Percentiles rank a stretch among this genome's conserved stretches.
Conservation (phyloP, 2,329 filamentous ascomycete species). For the Xylariaceae sp. region DNA sequence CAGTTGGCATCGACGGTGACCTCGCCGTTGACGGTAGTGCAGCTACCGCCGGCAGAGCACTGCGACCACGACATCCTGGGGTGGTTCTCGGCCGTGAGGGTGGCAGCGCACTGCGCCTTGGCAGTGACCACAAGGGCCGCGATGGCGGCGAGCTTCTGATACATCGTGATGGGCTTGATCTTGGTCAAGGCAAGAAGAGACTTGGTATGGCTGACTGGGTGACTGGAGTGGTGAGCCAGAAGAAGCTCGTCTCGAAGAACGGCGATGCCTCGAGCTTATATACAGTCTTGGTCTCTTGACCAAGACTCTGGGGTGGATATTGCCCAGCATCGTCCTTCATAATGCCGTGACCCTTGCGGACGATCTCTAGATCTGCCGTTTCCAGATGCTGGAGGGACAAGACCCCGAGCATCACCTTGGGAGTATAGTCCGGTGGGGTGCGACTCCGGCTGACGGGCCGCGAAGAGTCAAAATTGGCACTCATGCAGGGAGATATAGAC, state of each 20-base stretch:
- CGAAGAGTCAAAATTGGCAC: constrained; percentile 6
- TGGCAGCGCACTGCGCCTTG: constrained; percentile 38
- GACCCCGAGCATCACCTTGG: constrained; percentile 5
- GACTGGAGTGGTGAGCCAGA: constrained; percentile 13
- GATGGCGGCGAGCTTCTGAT: constrained; percentile 28
- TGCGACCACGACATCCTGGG: constrained; percentile 40
- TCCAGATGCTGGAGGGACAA: constrained; percentile 13
- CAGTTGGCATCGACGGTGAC: constrained; percentile 47
- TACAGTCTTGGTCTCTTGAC: constrained; percentile 5
- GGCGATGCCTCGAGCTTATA: constrained; percentile 17
- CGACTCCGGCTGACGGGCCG: constrained; percentile 19
- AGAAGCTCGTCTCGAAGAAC: constrained; percentile 14
- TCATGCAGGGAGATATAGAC: constrained; percentile 4
- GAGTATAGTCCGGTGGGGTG: constrained; percentile 6
- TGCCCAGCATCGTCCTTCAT: background rate
- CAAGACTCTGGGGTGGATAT: background rate
- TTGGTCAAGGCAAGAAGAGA: constrained; percentile 9
- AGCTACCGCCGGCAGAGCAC: constrained; percentile 38
- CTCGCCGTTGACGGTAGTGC: constrained; percentile 37
- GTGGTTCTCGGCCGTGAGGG: constrained; percentile 38
- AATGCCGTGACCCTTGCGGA: background rate
- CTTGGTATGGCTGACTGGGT: constrained; percentile 11
- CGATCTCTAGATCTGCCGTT: constrained; percentile 8
- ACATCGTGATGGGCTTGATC: constrained; percentile 17
- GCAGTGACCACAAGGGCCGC: constrained; percentile 34